Evolutionary conservation across 1,284 basidiomycete genomes (phyloP).

Genomic region (Agroathelia rolfsii): DNA sequence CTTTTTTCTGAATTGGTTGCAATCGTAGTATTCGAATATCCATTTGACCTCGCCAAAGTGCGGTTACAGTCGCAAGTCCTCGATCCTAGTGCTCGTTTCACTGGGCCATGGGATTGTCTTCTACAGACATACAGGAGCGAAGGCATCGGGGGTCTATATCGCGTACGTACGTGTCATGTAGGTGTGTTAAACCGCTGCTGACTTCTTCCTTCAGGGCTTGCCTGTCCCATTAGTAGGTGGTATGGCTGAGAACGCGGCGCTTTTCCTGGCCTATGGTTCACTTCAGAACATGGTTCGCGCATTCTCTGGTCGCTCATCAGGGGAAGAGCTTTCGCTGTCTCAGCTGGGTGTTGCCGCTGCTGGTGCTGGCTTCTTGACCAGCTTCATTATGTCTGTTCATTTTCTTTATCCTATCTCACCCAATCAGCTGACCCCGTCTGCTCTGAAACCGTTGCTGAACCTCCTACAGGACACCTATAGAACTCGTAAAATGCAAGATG

Average conservation of each 20-base stretch:
- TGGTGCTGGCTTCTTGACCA: conserved; percentile 74
- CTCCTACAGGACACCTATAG: conserved; percentile 67
- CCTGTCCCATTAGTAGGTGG: conserved; percentile 84
- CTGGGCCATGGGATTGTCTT: conserved; percentile 75
- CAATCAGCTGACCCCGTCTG: conserved; percentile 4
- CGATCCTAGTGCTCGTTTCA: conserved; percentile 61
- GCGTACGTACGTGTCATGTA: conserved; percentile 40
- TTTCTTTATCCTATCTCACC: conserved; percentile 1
- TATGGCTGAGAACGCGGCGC: conserved; percentile 83
- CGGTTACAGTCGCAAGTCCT: conserved; percentile 77
- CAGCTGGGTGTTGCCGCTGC: conserved; percentile 72
- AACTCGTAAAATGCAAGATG: conserved; percentile 92
- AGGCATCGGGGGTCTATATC: conserved; percentile 70
- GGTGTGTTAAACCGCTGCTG: conserved; percentile 6
- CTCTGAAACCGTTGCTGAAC: not conserved
- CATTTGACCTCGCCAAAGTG: conserved; percentile 80
- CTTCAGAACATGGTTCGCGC: conserved; percentile 57
- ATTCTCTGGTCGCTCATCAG: conserved; percentile 22
- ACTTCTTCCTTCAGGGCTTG: conserved; percentile 52
- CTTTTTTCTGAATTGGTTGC: too few relatives aligned
- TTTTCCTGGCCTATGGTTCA: conserved; percentile 81
- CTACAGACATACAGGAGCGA: conserved; percentile 69
- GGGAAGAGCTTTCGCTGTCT: conserved; percentile 40
- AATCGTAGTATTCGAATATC: conserved; percentile 82
- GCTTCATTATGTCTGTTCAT: conserved; percentile 64